Evolutionary conservation across 169 alveolate species (phyloP), one percentile per base, ranked within the genome.

Genomic region (Eimeria falciformis): DNA sequence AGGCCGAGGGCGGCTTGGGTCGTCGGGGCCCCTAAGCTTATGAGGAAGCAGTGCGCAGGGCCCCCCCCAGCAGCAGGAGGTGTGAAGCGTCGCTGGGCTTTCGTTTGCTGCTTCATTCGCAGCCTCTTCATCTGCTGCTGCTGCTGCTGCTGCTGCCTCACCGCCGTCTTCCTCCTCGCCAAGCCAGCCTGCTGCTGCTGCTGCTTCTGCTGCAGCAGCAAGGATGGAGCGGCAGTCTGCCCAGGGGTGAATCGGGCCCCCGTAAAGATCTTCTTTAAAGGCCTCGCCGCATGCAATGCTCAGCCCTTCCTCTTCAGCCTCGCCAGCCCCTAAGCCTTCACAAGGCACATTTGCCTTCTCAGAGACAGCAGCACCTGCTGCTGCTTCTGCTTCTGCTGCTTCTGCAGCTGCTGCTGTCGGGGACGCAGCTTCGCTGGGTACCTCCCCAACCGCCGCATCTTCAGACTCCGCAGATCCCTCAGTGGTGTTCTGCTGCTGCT

Each of bases 21-120:
- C 73, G 12, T n/a, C 43, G n/a, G 69, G 73, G 29, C 88, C 73
- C 56, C 88, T 43, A 7, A 78, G 25, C 29, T 23, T 46, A 17
- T 50, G 88, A 9, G 88, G 88, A 21, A 78, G 88, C 88, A 78
- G 40, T 71, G 56, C 46, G 43, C 68, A 46, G 18, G 88, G 88
- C 37, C n/a, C 58, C 73, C 88, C 53, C 23, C 46, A 27, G 47
- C 53, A 68, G 27, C 68, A 78, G 3, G 88, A 46, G 7, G 73
- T 78, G 88, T 50, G 56, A 3, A 78, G 47, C 46, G 88, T 53
- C 12, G 50, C 73, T 33, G 9, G 53, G 46, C 53, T 23, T 56
- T 45, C 53, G 18, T n/a, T 17, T 33, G 69, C 71, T 14, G 40
- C 88, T 50, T 17, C 65, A 18, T 47, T 75, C 14, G 84, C 65